These are phyloP conservation scores for Suillus hirtellus DNA, from an alignment of 768 basidiomycete genomes.

Conservation along the genomic window DNA sequence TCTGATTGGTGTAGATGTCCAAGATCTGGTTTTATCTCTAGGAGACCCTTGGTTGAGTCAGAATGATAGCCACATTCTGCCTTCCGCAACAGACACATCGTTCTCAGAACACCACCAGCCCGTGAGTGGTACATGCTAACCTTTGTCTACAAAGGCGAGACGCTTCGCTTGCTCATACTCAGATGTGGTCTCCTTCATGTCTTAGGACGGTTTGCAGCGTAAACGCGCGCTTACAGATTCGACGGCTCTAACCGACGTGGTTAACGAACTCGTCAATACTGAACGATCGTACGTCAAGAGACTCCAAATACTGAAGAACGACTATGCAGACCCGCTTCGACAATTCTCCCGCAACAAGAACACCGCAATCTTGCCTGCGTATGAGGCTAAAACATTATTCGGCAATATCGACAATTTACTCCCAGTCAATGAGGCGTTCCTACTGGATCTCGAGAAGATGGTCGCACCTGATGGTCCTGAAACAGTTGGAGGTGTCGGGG, in stretches of 20 bases:
- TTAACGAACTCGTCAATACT: constrained; percentile 86
- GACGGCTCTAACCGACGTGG: constrained; percentile 66
- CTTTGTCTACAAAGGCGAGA: background rate
- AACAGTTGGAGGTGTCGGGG: constrained; percentile 70
- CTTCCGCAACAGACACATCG: constrained; percentile 40
- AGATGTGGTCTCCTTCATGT: constrained; percentile 7
- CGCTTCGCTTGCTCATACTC: constrained; percentile 5
- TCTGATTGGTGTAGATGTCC: constrained; percentile 54
- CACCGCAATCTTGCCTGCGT: constrained; percentile 83
- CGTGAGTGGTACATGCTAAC: constrained; percentile 39
- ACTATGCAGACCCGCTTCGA: constrained; percentile 91
- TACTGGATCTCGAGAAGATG: constrained; percentile 82
- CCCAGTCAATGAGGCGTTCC: constrained; percentile 86
- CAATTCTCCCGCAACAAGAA: constrained; percentile 82
- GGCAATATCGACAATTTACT: constrained; percentile 91
- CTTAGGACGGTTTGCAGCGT: constrained; percentile 38
- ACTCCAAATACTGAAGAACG: constrained; percentile 76
- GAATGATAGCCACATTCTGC: constrained; percentile 48
- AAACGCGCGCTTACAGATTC: constrained; percentile 64
- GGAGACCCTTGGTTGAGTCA: constrained; percentile 63
- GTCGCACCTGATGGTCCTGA: constrained; percentile 55
- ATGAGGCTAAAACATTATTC: constrained; percentile 92
- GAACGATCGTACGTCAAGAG: constrained; percentile 88
- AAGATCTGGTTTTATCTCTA: constrained; percentile 75
- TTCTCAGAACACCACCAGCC: constrained; percentile 39